These are phyloP conservation scores for Arachnomyces sp. DNA, from an alignment of 2,329 filamentous ascomycete genomes.

Conservation along the genomic window DNA sequence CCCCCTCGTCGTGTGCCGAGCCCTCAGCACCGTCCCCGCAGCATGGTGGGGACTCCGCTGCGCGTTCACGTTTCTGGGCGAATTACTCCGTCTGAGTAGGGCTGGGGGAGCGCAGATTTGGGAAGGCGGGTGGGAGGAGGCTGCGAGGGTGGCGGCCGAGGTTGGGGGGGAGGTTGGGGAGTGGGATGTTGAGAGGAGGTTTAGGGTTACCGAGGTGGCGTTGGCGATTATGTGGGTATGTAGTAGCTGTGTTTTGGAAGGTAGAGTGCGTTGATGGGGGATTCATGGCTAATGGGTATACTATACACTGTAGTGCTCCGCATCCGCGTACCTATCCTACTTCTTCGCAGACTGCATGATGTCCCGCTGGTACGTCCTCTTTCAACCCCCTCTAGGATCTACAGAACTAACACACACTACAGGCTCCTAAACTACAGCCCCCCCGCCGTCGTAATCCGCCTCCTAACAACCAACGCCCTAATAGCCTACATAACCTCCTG, in stretches of 20 bases:
- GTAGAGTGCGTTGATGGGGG: slow-evolving; percentile 2
- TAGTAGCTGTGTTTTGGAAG: slow-evolving; percentile 22
- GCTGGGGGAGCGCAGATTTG: slow-evolving; percentile 29
- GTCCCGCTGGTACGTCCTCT: slow-evolving; percentile 59
- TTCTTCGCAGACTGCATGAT: slow-evolving; percentile 80
- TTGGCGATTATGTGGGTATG: slow-evolving; percentile 67
- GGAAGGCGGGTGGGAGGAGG: slow-evolving; percentile 33
- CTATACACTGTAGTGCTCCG: slow-evolving; percentile 51
- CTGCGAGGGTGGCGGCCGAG: slow-evolving; percentile 27
- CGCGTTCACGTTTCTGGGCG: slow-evolving; percentile 58
- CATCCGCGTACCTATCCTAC: slow-evolving; percentile 69
- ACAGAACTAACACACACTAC: slow-evolving; percentile 10
- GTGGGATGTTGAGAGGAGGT: slow-evolving; percentile 40
- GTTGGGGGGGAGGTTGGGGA: slow-evolving; percentile 37
- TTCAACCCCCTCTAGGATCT: not conserved
- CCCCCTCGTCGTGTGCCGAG: slow-evolving; percentile 63
- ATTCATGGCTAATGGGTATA: not conserved
- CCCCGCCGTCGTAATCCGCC: slow-evolving; percentile 65
- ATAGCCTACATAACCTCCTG: slow-evolving; percentile 69
- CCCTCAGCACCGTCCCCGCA: slow-evolving; percentile 61
- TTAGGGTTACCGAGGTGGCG: slow-evolving; percentile 58
- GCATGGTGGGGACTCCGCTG: slow-evolving; percentile 64
- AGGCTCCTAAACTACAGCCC: slow-evolving; percentile 81
- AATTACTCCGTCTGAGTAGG: slow-evolving; percentile 45
- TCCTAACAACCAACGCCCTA: slow-evolving; percentile 64